Conservation (phyloP, 345 rosid genomes). For the Acer negundo region DNA sequence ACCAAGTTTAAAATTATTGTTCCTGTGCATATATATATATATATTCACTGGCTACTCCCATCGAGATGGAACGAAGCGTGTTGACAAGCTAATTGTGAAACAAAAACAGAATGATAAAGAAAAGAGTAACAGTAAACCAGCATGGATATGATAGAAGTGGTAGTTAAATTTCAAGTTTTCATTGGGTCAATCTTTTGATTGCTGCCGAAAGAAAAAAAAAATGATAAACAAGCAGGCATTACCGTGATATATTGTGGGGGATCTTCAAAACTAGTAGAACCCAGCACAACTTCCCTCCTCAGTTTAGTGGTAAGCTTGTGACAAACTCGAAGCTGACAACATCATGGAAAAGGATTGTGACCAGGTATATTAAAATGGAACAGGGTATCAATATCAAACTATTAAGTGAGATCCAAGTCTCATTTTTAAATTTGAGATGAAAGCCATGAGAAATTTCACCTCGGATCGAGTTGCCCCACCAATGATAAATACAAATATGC, state of each 20-base stretch:
- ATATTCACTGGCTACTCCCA: neutral
- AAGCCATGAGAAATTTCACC: constrained; percentile 40
- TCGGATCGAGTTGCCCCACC: constrained; percentile 98
- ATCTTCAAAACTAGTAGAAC: constrained; percentile 78
- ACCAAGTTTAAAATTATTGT: neutral
- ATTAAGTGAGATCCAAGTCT: constrained; percentile 7
- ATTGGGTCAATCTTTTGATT: neutral
- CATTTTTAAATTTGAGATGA: neutral
- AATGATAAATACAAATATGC: constrained; percentile 79
- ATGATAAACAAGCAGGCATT: constrained; percentile 16
- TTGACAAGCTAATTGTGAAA: neutral
- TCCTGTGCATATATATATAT: neutral
- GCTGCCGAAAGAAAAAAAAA: neutral
- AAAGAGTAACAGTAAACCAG: neutral
- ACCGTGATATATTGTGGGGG: constrained; percentile 81
- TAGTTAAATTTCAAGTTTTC: neutral
- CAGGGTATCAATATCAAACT: neutral
- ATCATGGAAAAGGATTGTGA: neutral
- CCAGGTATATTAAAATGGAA: constrained; percentile 2
- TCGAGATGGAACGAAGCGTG: neutral
- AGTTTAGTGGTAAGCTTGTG: constrained; percentile 84
- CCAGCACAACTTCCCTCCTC: constrained; percentile 85
- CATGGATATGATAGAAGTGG: neutral
- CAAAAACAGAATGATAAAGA: neutral
- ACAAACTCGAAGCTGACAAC: constrained; percentile 76